Evolutionary conservation across 495 filamentous ascomycete species (phyloP).

Genomic region (Terfezia claveryi): DNA sequence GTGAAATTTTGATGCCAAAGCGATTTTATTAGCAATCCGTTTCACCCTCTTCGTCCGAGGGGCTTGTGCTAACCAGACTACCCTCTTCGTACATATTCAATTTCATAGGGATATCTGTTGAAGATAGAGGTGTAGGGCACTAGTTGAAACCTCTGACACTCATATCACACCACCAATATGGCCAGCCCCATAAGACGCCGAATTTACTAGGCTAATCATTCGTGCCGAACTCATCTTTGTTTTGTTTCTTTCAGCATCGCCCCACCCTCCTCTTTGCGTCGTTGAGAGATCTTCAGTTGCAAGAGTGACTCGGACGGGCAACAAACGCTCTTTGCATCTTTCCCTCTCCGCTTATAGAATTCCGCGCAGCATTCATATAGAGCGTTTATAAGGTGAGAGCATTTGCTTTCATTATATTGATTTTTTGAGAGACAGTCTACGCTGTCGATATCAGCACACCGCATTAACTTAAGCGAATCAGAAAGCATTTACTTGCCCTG

Average conservation of each 20-base stretch:
- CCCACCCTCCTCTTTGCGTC: slow-evolving; percentile 25
- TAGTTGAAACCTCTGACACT: slow-evolving; percentile 8
- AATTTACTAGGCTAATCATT: neutral
- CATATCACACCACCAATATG: neutral
- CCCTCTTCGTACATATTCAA: neutral
- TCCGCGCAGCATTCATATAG: slow-evolving; percentile 84
- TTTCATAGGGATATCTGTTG: neutral
- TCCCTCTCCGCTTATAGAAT: slow-evolving; percentile 66
- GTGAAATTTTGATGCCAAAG: slow-evolving; percentile 1
- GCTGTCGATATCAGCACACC: slow-evolving; percentile 42
- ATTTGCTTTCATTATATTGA: slow-evolving; percentile 73
- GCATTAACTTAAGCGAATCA: slow-evolving; percentile 38
- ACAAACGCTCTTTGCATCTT: slow-evolving; percentile 51
- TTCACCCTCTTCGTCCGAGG: no score
- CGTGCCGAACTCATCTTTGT: slow-evolving; percentile 4
- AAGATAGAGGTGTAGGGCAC: neutral
- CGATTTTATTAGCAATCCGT: neutral
- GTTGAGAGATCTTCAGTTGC: slow-evolving; percentile 70
- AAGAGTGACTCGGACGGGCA: slow-evolving; percentile 70
- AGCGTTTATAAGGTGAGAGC: slow-evolving; percentile 59
- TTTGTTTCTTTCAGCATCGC: slow-evolving; percentile 6
- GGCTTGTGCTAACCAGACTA: no score
- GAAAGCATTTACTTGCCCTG: slow-evolving; percentile 4
- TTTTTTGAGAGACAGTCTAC: slow-evolving; percentile 65
- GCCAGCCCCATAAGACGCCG: neutral